Conservation (phyloP, 768 basidiomycete species). For the Bullera alba region DNA sequence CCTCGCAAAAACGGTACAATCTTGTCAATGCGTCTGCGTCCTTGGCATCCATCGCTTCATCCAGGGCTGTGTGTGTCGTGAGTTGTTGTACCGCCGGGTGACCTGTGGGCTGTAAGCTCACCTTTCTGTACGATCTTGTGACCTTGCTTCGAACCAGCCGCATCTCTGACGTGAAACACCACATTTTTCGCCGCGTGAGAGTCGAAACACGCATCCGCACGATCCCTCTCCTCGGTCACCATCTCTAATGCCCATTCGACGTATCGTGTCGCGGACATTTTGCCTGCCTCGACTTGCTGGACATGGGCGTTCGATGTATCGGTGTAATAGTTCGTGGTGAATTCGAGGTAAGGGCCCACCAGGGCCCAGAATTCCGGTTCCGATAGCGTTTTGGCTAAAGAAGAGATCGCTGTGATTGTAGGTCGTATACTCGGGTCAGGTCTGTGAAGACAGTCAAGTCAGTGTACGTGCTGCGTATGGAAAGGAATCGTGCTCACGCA, state of each 20-base stretch:
- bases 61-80: constrained; percentile 23
- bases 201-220: constrained; percentile 12
- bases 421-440: constrained; percentile 3
- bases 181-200: constrained; percentile 14
- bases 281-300: constrained; percentile 4
- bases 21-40: constrained; percentile 19
- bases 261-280: constrained; percentile 18
- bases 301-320: not conserved
- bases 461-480: not conserved
- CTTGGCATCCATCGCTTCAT: constrained; percentile 38
- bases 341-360: constrained; percentile 14
- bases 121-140: constrained; percentile 20
- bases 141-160: constrained; percentile 16
- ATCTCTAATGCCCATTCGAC: constrained; percentile 33
- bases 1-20: constrained; percentile 29
- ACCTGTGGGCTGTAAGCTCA: constrained; percentile 8
- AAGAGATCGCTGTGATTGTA: constrained; percentile 9
- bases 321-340: constrained; percentile 9
- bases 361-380: constrained; percentile 12
- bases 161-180: constrained; percentile 15
- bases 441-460: not conserved
- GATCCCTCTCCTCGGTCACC: constrained; percentile 27
- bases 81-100: not conserved
- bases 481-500: constrained; percentile 7
- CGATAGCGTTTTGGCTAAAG: constrained; percentile 12